Base-by-base conservation (phyloP, 345 rosid species). In the Corchorus capsularis region DNA sequence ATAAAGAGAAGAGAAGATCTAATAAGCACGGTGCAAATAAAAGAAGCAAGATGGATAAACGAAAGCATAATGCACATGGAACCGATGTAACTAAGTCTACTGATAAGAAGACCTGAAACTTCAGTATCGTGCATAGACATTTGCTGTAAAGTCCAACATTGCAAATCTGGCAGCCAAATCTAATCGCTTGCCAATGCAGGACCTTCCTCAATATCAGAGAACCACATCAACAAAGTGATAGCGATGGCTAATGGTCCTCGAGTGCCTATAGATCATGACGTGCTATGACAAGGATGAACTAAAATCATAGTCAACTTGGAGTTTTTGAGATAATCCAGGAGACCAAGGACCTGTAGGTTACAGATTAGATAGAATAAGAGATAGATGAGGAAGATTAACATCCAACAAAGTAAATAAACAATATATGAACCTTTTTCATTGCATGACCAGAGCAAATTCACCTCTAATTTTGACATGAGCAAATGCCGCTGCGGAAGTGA, bases 311-410 rank as follows among this genome's bases (percentile, higher is more conserved):
- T 91, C 96, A 27, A 75, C 82, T 13, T 88, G 87, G 76, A 92
- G 91, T 11, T 88, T 83, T 72, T 73, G 70, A 69, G 94, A 57
- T 88, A 94, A 77, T 94, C 98, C 67, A 89, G 94, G 12, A 87
- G 88, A 52, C 96, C 84, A 27, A 92, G 91, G 86, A 94, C 89
- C 86, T 91, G 98, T 27, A 92, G 97, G 81, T 87, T 88, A 83
- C 97, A 94, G 75, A 90, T 87, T 60, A 92, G 82, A 63, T 86
- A 96, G 89, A 90, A 94, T 73, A 90, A 89, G 12, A 91, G 89
- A 37, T 97, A 92, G n/a, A 91, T 92, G 0, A 92, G 70, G 88
- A 94, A 91, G 76, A 92, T 43, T 19, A 34, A 56, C 20, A 56
- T 20, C 4, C 61, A 56, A 19, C 8, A 56, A 56, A 19, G 34